Evolutionary conservation across 1,284 basidiomycete species (phyloP).

Genomic region (Heterobasidion parviporum): DNA sequence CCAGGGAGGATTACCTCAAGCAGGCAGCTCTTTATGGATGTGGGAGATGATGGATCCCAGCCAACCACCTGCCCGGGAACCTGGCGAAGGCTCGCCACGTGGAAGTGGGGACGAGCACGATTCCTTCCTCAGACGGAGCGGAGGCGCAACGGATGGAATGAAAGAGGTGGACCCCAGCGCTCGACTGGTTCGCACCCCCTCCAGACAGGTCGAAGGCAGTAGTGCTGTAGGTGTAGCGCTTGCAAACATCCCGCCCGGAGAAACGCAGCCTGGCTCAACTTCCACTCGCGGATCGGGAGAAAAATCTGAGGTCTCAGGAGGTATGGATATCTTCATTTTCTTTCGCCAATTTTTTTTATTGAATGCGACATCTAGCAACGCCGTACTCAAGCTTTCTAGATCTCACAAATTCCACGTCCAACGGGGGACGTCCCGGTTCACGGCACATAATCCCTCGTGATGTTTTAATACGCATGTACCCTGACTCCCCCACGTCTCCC

Average conservation of each 20-base stretch:
- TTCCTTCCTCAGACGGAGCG: conserved; percentile 42
- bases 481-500: conserved; percentile 16
- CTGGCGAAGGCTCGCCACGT: conserved; percentile 58
- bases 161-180: conserved; percentile 11
- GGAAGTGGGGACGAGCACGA: conserved; percentile 60
- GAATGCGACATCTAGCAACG: neutral
- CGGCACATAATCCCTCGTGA: conserved; percentile 24
- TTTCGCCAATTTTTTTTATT: neutral
- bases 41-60: conserved; percentile 10
- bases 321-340: too few species aligned
- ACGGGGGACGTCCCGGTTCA: neutral
- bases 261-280: neutral
- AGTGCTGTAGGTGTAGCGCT: conserved; percentile 17
- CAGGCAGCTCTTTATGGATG: conserved; percentile 10
- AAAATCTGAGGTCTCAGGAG: neutral
- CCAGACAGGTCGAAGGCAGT: conserved; percentile 17
- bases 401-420: neutral
- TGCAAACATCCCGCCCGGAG: neutral
- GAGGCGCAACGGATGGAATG: neutral
- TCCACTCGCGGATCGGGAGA: neutral
- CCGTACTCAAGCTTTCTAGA: neutral
- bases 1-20: neutral
- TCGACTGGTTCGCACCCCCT: conserved; percentile 16
- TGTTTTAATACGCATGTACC: conserved; percentile 18
- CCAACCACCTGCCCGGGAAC: conserved; percentile 19